Evolutionary conservation across 116 monocot species (phyloP), one percentile per base, ranked within the genome.

Genomic region (Dioscorea cayenensis): DNA sequence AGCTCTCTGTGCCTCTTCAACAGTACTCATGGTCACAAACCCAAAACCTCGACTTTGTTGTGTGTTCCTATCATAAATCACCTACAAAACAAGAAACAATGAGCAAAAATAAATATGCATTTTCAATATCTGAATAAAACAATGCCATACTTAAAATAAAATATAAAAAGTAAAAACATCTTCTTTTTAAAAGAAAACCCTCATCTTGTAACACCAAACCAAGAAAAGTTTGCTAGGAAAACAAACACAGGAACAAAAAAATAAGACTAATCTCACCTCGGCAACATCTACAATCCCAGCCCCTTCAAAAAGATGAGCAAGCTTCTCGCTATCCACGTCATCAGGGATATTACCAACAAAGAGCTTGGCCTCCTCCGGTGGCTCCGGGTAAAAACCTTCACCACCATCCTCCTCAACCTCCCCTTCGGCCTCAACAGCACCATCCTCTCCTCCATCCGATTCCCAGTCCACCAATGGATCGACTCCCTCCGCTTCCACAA

Each of bases 31-130:
- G 55, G 82, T 88, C 11, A 96, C 84, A 72, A 96, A 96, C 19
- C 92, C 96, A 84, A 96, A 96, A n/a, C 96, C 92, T 23, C 89
- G 87, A 60, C 92, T 96, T 43, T 81, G 87, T 51, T 86, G 88
- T 5, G 92, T 90, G 18, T 86, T 78, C 66, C 96, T 80, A 70
- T 84, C 86, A 75, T 86, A 92, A 60, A 96, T 87, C 22, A 96
- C 92, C 90, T 96, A 73, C 35, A 66, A 1, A 60, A 65, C 16
- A 48, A n/a, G 36, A 16, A 23, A 60, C 48, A 63, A 62, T 28
- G 18, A 67, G 36, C 12, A 60, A 67, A 75, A 68, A 25, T 25
- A 67, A 75, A 68, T 50, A 1, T 8, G 13, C 43, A 74, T 50
- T 0, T 43, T 51, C 22, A 38, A 6, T 2, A 14, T 70, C 17